Percentiles rank a stretch among this genome's conserved stretches.
Evolutionary conservation across 1,284 basidiomycete species (phyloP).

Genomic region (Cystobasidium pallidum): DNA sequence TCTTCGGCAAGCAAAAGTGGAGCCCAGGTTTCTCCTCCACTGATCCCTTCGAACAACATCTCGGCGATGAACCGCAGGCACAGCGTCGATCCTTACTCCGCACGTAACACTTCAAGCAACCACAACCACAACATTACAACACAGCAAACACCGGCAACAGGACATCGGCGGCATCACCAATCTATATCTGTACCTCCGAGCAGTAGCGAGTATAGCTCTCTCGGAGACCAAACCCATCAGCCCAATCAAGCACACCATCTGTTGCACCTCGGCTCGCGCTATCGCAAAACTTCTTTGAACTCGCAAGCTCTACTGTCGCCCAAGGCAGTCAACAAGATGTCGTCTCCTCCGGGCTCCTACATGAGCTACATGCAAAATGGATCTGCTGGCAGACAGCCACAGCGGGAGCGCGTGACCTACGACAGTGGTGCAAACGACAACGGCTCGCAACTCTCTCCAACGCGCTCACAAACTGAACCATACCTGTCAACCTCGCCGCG

Average conservation of each 20-base stretch:
- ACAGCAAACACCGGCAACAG: background rate
- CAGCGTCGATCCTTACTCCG: conserved; percentile 23
- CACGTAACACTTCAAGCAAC: background rate
- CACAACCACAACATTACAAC: background rate
- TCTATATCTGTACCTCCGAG: conserved; percentile 21
- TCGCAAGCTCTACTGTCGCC: conserved; percentile 30
- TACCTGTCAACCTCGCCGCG: conserved; percentile 21
- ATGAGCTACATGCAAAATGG: background rate
- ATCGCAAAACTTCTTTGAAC: conserved; percentile 27
- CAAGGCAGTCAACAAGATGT: conserved; percentile 1
- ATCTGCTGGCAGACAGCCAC: background rate
- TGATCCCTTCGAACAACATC: background rate
- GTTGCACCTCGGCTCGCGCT: conserved; percentile 9
- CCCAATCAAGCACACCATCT: conserved; percentile 11
- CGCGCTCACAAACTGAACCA: conserved; percentile 15
- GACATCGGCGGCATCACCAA: conserved; percentile 17
- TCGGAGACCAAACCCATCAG: conserved; percentile 1
- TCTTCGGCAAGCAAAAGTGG: background rate
- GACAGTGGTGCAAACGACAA: background rate
- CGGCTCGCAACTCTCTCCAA: conserved; percentile 12
- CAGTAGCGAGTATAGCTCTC: conserved; percentile 29
- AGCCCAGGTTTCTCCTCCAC: background rate
- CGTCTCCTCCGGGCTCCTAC: conserved; percentile 4
- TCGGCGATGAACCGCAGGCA: conserved; percentile 19
- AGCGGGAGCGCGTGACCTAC: background rate